Base-by-base conservation (phyloP, 1,284 basidiomycete species). In the Termitomyces sp. region DNA sequence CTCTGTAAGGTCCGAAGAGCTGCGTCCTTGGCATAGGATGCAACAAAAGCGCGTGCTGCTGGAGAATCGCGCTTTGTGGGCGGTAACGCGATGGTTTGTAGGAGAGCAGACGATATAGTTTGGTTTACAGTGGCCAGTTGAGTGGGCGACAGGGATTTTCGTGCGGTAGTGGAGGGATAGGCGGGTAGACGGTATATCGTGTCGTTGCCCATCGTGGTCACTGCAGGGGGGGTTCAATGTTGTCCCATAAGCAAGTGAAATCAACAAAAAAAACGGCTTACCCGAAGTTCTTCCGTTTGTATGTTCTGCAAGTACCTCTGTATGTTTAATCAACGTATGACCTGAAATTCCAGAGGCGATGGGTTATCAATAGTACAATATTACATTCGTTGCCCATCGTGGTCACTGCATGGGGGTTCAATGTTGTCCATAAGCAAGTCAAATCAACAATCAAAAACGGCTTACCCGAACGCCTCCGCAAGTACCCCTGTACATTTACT, bases 11-110 rank as follows among this genome's bases (percentile, higher is more conserved):
- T 62, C 31, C 76, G 72, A 15, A 75, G 71, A 5, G 86, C 83
- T 1, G 67, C 67, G 61, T 86, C 81, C 57, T 74, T 74, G 5
- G 75, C 78, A 55, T 85, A 89, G 4, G 80, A 80, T 6, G 76
- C 68, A 44, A 89, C 39, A 63, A 86, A 88, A 2, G 66, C 64
- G 28, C 69, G 68, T 2, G 78, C 75, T 0, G 79, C 69, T 0
- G 74, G 62, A 0, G 70, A 73, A 54, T 81, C 71, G 8, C 73
- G 72, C 58, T 82, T 78, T 0, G 67, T 61, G 13, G 77, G 66
- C 10, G 81, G 76, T 12, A 86, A 65, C 5, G 73, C 64, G 6
- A 85, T 72, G 5, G 72, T 69, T 53, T 77, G 69, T 10, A 66
- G 61, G 9, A 86, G 70, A n/a, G 76, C 71, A 10, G 69, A 67